Evolutionary conservation across 495 filamentous ascomycete genomes (phyloP), one percentile per base, ranked within the genome.

Genomic region (Halenospora varia): DNA sequence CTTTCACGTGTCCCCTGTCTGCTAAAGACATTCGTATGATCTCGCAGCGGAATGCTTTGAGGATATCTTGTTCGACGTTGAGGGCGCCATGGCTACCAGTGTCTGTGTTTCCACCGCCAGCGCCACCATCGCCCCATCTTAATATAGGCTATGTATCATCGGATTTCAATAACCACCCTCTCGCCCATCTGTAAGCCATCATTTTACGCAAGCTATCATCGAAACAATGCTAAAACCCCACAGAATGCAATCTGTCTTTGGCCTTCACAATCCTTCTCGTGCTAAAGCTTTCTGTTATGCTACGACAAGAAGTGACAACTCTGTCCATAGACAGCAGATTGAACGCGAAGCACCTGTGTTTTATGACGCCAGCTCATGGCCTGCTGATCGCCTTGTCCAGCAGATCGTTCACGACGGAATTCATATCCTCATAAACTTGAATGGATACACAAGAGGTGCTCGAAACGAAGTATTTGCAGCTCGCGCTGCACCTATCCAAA

Each of bases 91-190:
- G 94, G 94, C 80, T 97, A 48, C 89, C 93, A 13, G 61, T 73
- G 35, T 85, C 83, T 3, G 89, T 97, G 2, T 97, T 88, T 65
- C 80, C 83, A 11, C 94, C 94, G 4, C 94, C 94, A 0, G 67
- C 81, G 3, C 93, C 94, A 8, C 95, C 94, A 10, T 77, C 76
- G 25, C 92, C 94, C 0, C 82, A 87, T 58, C 83, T 99, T 39
- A 89, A 88, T 61, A 86, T 99, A 53, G 94, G 94, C 46, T 99
- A 99, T 67, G 86, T 99, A 25, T 97, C 94, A 1, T 97, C 93
- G 0, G 94, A 99, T 69, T 99, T 99, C 73, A 99, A 99, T 67
- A 99, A 99, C 68, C 94, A 99, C 66, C 94, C 94, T 26, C 78
- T 99, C 41, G 94, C 95, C 3, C 92, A 97, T 73, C 70, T 97